These are phyloP conservation scores for Sporothrix dimorphospora DNA, from an alignment of 2,329 filamentous ascomycete genomes.

Conservation along the genomic window DNA sequence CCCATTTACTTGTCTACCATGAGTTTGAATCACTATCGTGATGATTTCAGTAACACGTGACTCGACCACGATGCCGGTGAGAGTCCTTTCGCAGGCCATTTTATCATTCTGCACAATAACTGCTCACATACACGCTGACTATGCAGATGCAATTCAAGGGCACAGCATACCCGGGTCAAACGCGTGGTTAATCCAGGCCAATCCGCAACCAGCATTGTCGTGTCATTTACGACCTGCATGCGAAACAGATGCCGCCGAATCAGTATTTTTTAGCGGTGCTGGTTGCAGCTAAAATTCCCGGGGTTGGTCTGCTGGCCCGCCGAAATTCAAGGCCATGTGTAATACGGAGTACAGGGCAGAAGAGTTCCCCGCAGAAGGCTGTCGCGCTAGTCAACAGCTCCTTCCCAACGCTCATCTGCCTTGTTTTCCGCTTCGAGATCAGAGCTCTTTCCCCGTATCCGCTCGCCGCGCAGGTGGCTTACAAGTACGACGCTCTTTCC, in stretches of 20 bases:
- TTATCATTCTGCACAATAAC: neutral
- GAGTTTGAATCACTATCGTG: neutral
- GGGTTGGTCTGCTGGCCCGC: neutral
- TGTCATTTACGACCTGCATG: neutral
- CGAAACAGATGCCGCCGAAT: neutral
- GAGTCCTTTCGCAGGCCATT: neutral
- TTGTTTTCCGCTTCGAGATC: neutral
- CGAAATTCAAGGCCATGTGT: neutral
- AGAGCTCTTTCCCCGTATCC: neutral
- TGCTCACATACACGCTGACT: neutral
- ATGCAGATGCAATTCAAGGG: neutral
- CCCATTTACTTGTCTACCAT: neutral
- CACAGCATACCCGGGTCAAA: neutral
- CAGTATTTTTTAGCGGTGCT: neutral
- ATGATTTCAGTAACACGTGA: neutral
- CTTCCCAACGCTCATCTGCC: conserved; percentile 7
- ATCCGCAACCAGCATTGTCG: neutral
- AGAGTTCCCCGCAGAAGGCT: conserved; percentile 10
- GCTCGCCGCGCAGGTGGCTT: neutral
- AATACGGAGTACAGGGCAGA: neutral
- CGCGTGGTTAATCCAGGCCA: neutral
- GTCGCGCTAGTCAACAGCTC: conserved; percentile 10
- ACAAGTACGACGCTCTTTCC: conserved; percentile 1
- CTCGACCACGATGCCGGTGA: neutral
- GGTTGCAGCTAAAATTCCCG: conserved; percentile 2